Evolutionary conservation across 1,139 yeast species (phyloP).

Genomic region (Yamadazyma epiphylla): DNA sequence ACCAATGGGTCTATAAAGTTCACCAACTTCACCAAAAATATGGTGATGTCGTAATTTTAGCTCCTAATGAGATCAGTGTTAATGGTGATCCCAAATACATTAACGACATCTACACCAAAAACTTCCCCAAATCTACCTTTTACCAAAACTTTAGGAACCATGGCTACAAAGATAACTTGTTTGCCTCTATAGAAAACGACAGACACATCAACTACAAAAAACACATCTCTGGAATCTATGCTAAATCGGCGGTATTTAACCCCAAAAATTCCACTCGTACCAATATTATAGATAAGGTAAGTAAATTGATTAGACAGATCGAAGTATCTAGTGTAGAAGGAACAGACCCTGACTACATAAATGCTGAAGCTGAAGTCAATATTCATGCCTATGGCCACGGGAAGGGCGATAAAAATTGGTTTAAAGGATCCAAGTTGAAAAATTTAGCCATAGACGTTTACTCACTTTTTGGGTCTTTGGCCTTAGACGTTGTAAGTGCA

Average conservation of each 20-base stretch:
- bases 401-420: conserved; percentile 25
- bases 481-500: conserved; percentile 66
- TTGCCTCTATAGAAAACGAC: conserved; percentile 49
- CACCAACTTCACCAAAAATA: conserved; percentile 50
- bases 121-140: conserved; percentile 57
- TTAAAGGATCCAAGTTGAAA: conserved; percentile 14
- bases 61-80: conserved; percentile 62
- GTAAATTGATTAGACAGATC: conserved; percentile 24
- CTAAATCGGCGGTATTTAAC: conserved; percentile 40
- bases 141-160: conserved; percentile 63
- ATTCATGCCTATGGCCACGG: conserved; percentile 35
- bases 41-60: conserved; percentile 57
- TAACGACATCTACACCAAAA: conserved; percentile 54
- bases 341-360: conserved; percentile 28
- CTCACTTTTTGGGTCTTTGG: conserved; percentile 61
- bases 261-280: conserved; percentile 25
- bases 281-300: conserved; percentile 22
- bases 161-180: conserved; percentile 51
- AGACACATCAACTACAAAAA: conserved; percentile 50
- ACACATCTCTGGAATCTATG: conserved; percentile 44
- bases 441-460: conserved; percentile 52
- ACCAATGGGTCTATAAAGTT: conserved; percentile 48
- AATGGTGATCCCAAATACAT: conserved; percentile 47
- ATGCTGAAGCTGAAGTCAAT: conserved; percentile 28
- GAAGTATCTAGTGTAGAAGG: conserved; percentile 30